Evolutionary conservation across 768 basidiomycete species (phyloP), one percentile per base, ranked within the genome.

Genomic region (Phanerochaete carnosa): DNA sequence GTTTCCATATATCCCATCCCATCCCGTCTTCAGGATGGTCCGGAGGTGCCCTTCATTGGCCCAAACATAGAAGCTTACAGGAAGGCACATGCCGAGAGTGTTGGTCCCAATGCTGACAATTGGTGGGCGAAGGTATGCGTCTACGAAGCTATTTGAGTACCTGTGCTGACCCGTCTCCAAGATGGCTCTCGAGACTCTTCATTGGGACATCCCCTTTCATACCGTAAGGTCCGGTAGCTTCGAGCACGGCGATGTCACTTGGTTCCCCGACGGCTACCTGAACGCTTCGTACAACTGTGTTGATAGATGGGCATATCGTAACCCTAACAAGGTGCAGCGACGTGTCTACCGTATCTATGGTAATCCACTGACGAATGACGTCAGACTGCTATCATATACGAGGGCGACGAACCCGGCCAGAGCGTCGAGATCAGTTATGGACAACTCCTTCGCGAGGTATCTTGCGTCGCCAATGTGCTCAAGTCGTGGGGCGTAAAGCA

Each of bases 271-370:
- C 68, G 96, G 96, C 25, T 88, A 80, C 3, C 75, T 96, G 65
- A 96, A 95, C 69, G 96, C 89, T 1, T 86, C 93, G 11, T 98
- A 98, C 81, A 98, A 98, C 75, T 95, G 94, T 69, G 92, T 98
- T 51, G 96, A 98, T 73, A 85, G 96, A 59, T 95, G 93, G 89
- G 96, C 93, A 15, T 94, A 89, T 77, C 84, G 86, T 70, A 77
- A 94, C 68, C 96, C 96, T 0, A 76, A 96, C 73, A 88, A 85
- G 76, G 89, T 86, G 59, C 50, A 69, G 54, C 4, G 9, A n/a
- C 13, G 6, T 23, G 23, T 13, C 45, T 29, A 5, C 57, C 39
- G 16, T 5, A 12, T 32, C 15, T 35, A 5, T 11, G 16, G n/a
- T 46, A 5, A 61, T 35, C 26, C 50, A 23, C 55, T n/a, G 54